These are phyloP conservation scores for Metrosideros polymorpha DNA, from an alignment of 441 rosid species.

Conservation along the genomic window DNA sequence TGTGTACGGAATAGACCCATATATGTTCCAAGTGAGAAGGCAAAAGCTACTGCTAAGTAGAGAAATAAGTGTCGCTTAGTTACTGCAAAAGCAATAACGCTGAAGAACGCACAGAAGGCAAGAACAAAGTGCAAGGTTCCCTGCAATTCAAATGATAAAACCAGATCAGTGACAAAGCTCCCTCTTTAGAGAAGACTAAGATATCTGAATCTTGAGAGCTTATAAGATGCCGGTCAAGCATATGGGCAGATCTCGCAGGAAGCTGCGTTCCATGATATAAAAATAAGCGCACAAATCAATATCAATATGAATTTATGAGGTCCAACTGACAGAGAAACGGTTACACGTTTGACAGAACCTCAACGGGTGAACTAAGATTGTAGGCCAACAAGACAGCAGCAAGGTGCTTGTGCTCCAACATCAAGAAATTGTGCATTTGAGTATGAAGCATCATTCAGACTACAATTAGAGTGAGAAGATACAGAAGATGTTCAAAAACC, in stretches of 20 bases:
- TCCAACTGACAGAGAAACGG: background rate
- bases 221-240: background rate
- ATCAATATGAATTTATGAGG: background rate
- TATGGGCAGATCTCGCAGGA: background rate
- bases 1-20: conserved; percentile 64
- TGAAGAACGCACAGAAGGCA: conserved; percentile 28
- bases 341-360: background rate
- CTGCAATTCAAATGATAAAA: conserved; percentile 25
- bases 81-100: conserved; percentile 40
- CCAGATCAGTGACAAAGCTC: background rate
- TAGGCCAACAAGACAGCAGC: background rate
- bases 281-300: background rate
- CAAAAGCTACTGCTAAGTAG: conserved; percentile 47
- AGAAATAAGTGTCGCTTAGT: conserved; percentile 54
- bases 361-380: background rate
- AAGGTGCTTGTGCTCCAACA: background rate
- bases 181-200: background rate
- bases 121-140: conserved; percentile 53
- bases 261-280: background rate
- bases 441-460: background rate
- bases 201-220: background rate
- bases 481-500: background rate
- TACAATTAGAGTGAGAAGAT: background rate
- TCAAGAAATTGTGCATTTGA: background rate
- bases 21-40: conserved; percentile 45